Evolutionary conservation across 495 filamentous ascomycete species (phyloP).

Genomic region (Xylaria venustula): DNA sequence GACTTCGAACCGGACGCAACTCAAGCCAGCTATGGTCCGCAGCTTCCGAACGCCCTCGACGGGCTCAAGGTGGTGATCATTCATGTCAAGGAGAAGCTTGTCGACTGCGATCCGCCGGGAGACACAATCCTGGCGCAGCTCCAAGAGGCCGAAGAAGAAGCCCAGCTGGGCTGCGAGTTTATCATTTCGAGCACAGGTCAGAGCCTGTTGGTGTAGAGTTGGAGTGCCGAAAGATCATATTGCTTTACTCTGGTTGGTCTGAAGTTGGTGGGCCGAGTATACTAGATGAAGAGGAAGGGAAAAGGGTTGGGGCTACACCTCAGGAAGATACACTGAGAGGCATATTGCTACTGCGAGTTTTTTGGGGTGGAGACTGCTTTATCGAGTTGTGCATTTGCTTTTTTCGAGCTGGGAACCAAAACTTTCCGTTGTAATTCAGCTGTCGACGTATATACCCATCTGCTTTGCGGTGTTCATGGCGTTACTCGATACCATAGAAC

Average conservation of each 20-base stretch:
- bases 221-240: too few species aligned
- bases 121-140: constrained; percentile 70
- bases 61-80: constrained; percentile 71
- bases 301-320: too few species aligned
- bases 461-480: constrained; percentile 7
- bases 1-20: constrained; percentile 27
- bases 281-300: too few species aligned
- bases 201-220: constrained; percentile 22
- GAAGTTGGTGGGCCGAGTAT: too few species aligned
- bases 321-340: too few species aligned
- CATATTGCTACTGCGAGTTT: too few species aligned
- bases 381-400: too few species aligned
- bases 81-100: constrained; percentile 74
- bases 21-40: neutral
- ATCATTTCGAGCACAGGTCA: constrained; percentile 60
- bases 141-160: constrained; percentile 54
- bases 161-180: constrained; percentile 76
- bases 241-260: too few species aligned
- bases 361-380: too few species aligned
- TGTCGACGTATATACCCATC: neutral
- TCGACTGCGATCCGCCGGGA: constrained; percentile 57
- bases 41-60: constrained; percentile 32
- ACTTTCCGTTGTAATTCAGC: too few species aligned
- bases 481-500: constrained; percentile 16
- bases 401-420: too few species aligned